These are phyloP conservation scores for Aureobasidium melanogenum DNA, from an alignment of 2,329 filamentous ascomycete species.

Conservation along the genomic window DNA sequence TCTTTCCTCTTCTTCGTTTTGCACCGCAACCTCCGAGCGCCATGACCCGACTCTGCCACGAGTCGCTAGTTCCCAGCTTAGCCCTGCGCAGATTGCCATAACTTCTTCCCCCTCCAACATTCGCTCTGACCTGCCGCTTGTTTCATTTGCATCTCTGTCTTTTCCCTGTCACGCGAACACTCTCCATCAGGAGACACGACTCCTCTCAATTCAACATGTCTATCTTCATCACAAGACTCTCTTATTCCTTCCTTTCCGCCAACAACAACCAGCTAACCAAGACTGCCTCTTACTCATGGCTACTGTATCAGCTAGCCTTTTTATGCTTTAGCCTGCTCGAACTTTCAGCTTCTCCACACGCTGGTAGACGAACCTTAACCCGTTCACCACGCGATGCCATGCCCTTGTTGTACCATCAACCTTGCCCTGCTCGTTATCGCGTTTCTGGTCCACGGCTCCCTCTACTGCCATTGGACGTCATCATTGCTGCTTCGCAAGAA, in stretches of 20 bases:
- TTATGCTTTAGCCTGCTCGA: neutral
- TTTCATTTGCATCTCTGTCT: neutral
- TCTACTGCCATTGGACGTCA: neutral
- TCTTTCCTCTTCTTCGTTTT: constrained; percentile 3
- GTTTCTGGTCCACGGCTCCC: neutral
- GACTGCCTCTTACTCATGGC: neutral
- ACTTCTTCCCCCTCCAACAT: neutral
- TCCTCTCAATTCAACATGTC: neutral
- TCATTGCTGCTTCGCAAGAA: neutral
- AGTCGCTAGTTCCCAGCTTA: neutral
- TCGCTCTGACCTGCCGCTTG: neutral
- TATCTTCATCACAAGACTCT: neutral
- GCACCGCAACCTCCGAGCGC: neutral
- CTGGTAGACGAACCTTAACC: neutral
- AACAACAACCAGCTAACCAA: neutral
- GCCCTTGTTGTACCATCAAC: neutral
- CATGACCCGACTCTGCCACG: neutral
- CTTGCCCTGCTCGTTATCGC: neutral
- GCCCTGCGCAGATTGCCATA: constrained; percentile 6
- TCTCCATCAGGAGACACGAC: neutral
- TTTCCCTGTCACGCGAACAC: neutral
- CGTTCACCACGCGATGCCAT: neutral
- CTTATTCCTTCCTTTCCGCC: neutral
- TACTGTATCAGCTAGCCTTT: neutral
- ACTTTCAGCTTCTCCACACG: neutral